Evolutionary conservation across 768 basidiomycete genomes (phyloP).

Genomic region (Neoboletus subvelutipes): DNA sequence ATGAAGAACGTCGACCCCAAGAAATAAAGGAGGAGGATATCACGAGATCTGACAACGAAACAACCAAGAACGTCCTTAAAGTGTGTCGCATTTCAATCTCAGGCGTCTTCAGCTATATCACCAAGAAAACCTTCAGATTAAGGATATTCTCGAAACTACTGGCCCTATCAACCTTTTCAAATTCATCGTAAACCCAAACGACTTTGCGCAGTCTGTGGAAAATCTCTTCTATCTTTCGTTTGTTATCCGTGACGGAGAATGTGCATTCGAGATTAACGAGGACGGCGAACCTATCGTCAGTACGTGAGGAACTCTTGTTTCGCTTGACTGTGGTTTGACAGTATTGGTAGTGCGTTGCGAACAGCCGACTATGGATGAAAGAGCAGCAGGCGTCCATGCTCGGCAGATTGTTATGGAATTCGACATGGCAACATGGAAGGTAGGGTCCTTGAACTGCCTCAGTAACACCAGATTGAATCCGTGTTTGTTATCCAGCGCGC

Average conservation of each 20-base stretch:
- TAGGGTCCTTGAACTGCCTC: slow-evolving; percentile 32
- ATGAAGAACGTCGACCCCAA: slow-evolving; percentile 67
- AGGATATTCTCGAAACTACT: slow-evolving; percentile 52
- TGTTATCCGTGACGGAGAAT: slow-evolving; percentile 82
- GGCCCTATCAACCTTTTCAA: slow-evolving; percentile 73
- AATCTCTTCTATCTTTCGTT: slow-evolving; percentile 96
- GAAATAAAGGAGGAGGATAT: slow-evolving; percentile 85
- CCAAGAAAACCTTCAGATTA: slow-evolving; percentile 46
- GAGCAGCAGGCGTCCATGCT: slow-evolving; percentile 61
- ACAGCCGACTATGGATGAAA: slow-evolving; percentile 62
- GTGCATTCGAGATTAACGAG: slow-evolving; percentile 64
- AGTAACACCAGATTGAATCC: neutral
- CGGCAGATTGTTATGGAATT: slow-evolving; percentile 90
- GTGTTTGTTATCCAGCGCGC: slow-evolving; percentile 57
- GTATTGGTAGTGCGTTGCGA: slow-evolving; percentile 55
- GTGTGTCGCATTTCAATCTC: slow-evolving; percentile 44
- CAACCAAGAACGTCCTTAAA: slow-evolving; percentile 76
- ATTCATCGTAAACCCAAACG: slow-evolving; percentile 86
- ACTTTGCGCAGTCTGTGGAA: slow-evolving; percentile 93
- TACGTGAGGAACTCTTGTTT: slow-evolving; percentile 36
- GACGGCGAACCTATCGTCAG: slow-evolving; percentile 76
- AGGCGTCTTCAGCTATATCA: neutral
- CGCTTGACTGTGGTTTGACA: neutral
- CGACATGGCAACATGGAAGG: slow-evolving; percentile 88
- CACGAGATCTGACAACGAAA: slow-evolving; percentile 81